A percentile compares a stretch with the other conserved stretches of the same genome.
Evolutionary conservation across 208 protist genomes (phyloP).

Genomic region (Leptomonas seymouri): DNA sequence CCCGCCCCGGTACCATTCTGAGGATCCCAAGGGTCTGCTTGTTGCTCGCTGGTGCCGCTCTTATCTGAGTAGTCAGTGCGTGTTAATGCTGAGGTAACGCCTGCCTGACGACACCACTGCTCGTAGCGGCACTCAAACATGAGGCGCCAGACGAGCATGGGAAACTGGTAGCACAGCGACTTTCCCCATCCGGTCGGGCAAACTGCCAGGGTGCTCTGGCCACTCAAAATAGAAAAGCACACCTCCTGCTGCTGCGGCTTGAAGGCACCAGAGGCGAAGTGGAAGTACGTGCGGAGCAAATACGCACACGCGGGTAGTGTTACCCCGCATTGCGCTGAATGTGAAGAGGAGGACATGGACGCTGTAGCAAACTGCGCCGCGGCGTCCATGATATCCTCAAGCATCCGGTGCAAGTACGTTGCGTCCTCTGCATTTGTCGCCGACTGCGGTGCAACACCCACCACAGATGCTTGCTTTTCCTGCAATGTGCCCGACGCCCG

Average conservation of each 20-base stretch:
- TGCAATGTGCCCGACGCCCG: too few relatives aligned
- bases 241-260: conserved; percentile 82
- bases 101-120: conserved; percentile 36
- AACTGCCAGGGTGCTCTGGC: conserved; percentile 86
- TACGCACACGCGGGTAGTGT: conserved; percentile 57
- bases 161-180: conserved; percentile 95
- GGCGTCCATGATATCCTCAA: conserved; percentile 20
- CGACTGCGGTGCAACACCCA: background rate
- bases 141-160: conserved; percentile 86
- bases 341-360: background rate
- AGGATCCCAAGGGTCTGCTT: too few relatives aligned
- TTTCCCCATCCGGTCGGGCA: conserved; percentile 97
- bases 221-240: conserved; percentile 62
- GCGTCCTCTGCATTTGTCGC: background rate
- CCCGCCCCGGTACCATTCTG: background rate
- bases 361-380: background rate
- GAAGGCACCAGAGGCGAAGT: conserved; percentile 64
- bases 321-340: background rate
- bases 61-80: background rate
- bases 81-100: background rate
- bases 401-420: conserved; percentile 22
- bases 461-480: too few relatives aligned
- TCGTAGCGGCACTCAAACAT: conserved; percentile 56
- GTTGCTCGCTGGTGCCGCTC: background rate
- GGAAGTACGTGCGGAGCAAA: conserved; percentile 61